phyloP scores from a whole-genome alignment of 345 rosid genomes.

The Populus tremula region DNA sequence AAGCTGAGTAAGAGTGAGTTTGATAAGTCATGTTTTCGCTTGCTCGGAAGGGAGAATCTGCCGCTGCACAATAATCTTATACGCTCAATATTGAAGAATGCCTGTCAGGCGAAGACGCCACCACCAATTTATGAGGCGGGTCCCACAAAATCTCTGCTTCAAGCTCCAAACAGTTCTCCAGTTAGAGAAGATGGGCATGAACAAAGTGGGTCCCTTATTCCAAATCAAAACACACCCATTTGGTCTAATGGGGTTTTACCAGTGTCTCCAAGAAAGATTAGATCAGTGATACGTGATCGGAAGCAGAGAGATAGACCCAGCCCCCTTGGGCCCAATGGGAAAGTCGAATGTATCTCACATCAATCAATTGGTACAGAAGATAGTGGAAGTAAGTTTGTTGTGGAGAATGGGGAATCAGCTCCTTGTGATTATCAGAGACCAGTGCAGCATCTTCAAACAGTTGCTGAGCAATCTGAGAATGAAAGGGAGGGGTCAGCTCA shows the following conservation, averaged over 20 bases:
- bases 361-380: slow-evolving; percentile 54
- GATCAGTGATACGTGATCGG: slow-evolving; percentile 63
- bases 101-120: slow-evolving; percentile 60
- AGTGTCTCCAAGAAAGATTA: slow-evolving; percentile 58
- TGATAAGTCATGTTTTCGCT: slow-evolving; percentile 65
- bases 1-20: slow-evolving; percentile 83
- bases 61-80: slow-evolving; percentile 84
- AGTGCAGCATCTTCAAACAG: slow-evolving; percentile 41
- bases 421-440: slow-evolving; percentile 66
- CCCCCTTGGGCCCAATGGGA: slow-evolving; percentile 81
- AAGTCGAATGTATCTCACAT: slow-evolving; percentile 55
- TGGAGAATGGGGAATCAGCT: slow-evolving; percentile 65
- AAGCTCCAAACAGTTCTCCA: slow-evolving; percentile 36
- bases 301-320: slow-evolving; percentile 73
- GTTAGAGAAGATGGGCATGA: slow-evolving; percentile 55
- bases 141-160: slow-evolving; percentile 47
- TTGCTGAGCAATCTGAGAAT: slow-evolving; percentile 50
- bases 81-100: slow-evolving; percentile 73
- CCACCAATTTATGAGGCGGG: slow-evolving; percentile 56
- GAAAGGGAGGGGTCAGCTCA: slow-evolving; percentile 48
- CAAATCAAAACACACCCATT: slow-evolving; percentile 49
- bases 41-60: slow-evolving; percentile 87
- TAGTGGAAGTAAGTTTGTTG: slow-evolving; percentile 33
- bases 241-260: slow-evolving; percentile 83
- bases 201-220: slow-evolving; percentile 46